Percentiles rank a stretch among this genome's conserved stretches.
These are phyloP conservation scores for Guyanaporus albipodus DNA, from an alignment of 768 basidiomycete genomes.

Conservation along the genomic window DNA sequence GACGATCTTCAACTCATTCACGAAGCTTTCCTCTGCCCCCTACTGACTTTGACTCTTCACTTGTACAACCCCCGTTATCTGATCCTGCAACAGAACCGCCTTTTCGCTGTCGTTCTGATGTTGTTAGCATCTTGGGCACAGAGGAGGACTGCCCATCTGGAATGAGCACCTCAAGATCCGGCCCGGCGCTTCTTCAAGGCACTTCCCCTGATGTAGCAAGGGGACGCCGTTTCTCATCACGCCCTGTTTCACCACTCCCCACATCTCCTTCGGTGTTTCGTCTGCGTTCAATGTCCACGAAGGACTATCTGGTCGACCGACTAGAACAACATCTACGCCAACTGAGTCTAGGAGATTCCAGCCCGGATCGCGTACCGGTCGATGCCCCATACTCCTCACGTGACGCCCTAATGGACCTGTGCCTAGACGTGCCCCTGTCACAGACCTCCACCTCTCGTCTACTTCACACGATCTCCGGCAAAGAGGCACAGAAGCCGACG, in stretches of 20 bases:
- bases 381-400: background rate
- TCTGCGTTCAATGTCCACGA: conserved; percentile 16
- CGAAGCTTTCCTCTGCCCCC: background rate
- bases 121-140: conserved; percentile 6
- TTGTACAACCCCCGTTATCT: background rate
- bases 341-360: conserved; percentile 16
- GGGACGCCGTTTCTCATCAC: background rate
- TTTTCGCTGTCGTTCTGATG: conserved; percentile 3
- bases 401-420: conserved; percentile 8
- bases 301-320: conserved; percentile 19
- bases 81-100: background rate
- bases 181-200: background rate
- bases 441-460: background rate
- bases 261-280: conserved; percentile 19
- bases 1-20: conserved; percentile 2
- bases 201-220: background rate
- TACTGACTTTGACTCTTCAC: conserved; percentile 8
- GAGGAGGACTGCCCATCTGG: conserved; percentile 12
- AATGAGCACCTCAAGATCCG: conserved; percentile 7
- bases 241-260: conserved; percentile 1
- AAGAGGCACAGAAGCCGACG: background rate
- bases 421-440: background rate
- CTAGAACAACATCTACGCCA: conserved; percentile 19
- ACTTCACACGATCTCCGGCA: background rate
- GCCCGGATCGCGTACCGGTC: background rate